These are phyloP conservation scores for Puccinia novopanici DNA, from an alignment of 1,284 basidiomycete species.

Conservation along the genomic window DNA sequence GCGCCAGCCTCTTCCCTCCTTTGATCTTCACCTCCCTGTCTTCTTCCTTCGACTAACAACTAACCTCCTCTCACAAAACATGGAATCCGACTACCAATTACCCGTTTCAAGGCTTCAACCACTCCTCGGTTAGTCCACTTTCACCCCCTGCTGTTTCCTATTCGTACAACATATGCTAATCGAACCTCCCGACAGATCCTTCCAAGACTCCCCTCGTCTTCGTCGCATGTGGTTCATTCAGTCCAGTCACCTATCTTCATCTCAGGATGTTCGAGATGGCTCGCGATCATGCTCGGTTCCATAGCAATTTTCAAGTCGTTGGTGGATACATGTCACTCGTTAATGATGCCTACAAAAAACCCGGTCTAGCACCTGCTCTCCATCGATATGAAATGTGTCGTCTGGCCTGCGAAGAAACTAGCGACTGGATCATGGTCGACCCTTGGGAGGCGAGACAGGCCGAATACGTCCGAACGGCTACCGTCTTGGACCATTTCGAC, in stretches of 20 bases:
- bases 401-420: slow-evolving; percentile 55
- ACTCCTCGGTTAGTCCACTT: slow-evolving; percentile 48
- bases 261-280: slow-evolving; percentile 58
- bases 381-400: slow-evolving; percentile 58
- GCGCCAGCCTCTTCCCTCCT: too few relatives aligned
- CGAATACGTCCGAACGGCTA: slow-evolving; percentile 57
- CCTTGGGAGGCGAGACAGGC: slow-evolving; percentile 57
- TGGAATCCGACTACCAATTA: slow-evolving; percentile 53
- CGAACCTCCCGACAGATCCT: slow-evolving; percentile 10
- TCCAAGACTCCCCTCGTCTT: slow-evolving; percentile 57
- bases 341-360: slow-evolving; percentile 58
- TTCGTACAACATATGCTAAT: background rate
- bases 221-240: slow-evolving; percentile 58
- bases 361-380: slow-evolving; percentile 54
- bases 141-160: background rate
- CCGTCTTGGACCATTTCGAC: slow-evolving; percentile 58
- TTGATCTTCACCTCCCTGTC: too few relatives aligned
- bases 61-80: background rate
- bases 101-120: slow-evolving; percentile 51
- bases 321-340: slow-evolving; percentile 58
- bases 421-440: slow-evolving; percentile 58
- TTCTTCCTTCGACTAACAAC: background rate
- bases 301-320: slow-evolving; percentile 56
- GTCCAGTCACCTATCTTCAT: slow-evolving; percentile 58
- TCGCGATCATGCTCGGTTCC: slow-evolving; percentile 54